Evolutionary conservation across 2,329 filamentous ascomycete genomes (phyloP).

Genomic region (Neoscytalidium dimidiatum): DNA sequence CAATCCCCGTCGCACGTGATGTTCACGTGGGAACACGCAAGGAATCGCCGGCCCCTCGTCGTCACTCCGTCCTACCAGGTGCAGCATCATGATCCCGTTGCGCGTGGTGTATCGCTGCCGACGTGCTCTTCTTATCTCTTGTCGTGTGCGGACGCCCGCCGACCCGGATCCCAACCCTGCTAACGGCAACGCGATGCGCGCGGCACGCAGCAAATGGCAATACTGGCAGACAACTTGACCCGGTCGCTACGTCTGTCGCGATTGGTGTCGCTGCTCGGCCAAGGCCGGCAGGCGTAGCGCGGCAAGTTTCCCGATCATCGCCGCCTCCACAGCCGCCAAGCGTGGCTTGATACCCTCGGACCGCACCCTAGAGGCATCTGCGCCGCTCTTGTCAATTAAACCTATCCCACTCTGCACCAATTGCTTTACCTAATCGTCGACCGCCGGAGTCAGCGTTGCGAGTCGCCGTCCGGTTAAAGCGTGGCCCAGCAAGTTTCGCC

Average conservation of each 20-base stretch:
- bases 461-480: neutral
- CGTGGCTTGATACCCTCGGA: neutral
- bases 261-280: neutral
- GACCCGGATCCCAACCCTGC: neutral
- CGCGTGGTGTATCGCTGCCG: neutral
- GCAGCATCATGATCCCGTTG: neutral
- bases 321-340: slow-evolving; percentile 7
- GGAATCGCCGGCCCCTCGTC: neutral
- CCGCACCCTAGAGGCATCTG: neutral
- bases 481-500: neutral
- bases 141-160: neutral
- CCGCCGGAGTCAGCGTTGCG: neutral
- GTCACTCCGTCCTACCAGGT: neutral
- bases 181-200: neutral
- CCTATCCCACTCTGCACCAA: slow-evolving; percentile 9
- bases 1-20: neutral
- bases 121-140: neutral
- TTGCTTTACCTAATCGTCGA: neutral
- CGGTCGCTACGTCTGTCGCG: too few species aligned
- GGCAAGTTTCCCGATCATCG: slow-evolving; percentile 14
- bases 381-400: slow-evolving; percentile 7
- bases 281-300: neutral
- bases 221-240: too few species aligned
- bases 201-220: neutral
- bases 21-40: neutral